A percentile compares a stretch with the other conserved stretches of the same genome.
Conservation (phyloP, 169 alveolate genomes). For the Eimeria brunetti region DNA sequence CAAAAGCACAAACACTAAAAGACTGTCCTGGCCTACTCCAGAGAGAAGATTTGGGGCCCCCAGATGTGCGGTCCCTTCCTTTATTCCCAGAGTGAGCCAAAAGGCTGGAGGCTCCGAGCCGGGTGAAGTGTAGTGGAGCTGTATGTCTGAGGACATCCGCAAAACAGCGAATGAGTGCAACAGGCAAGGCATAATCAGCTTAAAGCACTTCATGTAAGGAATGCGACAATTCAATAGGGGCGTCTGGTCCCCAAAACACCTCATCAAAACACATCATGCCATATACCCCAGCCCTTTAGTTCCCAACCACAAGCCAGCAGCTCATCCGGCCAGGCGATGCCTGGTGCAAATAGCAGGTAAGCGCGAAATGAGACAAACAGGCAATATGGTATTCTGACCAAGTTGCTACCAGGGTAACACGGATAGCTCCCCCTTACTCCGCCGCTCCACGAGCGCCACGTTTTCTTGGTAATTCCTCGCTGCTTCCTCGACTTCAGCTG, state of each 20-base stretch:
- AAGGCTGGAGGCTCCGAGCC: slow-evolving; percentile 63
- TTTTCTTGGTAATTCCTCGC: slow-evolving; percentile 37
- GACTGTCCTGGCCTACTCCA: slow-evolving; percentile 35
- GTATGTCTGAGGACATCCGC: slow-evolving; percentile 4
- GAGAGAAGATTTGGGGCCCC: slow-evolving; percentile 40
- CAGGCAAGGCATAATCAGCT: background rate
- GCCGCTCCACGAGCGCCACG: slow-evolving; percentile 61
- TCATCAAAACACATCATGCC: background rate
- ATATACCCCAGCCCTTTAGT: background rate
- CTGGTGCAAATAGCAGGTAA: background rate
- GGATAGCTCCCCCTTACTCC: background rate
- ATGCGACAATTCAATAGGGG: too few relatives aligned
- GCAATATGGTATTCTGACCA: background rate
- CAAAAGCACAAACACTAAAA: background rate
- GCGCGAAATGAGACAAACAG: background rate
- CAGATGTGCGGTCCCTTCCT: slow-evolving; percentile 46
- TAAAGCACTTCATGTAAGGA: too few relatives aligned
- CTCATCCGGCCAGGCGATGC: background rate
- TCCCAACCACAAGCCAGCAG: background rate
- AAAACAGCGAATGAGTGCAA: background rate
- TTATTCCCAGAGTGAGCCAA: slow-evolving; percentile 26
- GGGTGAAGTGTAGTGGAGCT: slow-evolving; percentile 36
- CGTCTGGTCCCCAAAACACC: background rate
- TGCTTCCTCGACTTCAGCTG: slow-evolving; percentile 44
- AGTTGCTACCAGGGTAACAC: background rate